Evolutionary conservation across 164 flowering plant species (phyloP).

Genomic region (Amborella trichopoda): DNA sequence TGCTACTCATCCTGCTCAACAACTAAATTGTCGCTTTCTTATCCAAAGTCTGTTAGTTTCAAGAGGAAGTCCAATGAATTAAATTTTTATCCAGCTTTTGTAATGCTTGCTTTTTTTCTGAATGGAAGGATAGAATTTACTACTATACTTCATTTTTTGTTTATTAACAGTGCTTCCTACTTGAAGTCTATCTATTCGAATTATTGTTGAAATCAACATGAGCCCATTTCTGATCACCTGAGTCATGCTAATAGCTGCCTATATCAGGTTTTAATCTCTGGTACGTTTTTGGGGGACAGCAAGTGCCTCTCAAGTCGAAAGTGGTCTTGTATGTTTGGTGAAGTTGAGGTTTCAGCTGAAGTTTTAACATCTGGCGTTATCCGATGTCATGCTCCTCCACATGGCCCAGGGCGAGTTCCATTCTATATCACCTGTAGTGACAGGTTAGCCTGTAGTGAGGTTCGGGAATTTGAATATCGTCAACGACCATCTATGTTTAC

Average conservation of each 20-base stretch:
- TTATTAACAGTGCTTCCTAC: too few species aligned
- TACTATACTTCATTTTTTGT: neutral
- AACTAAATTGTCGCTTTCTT: too few species aligned
- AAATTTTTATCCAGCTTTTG: too few species aligned
- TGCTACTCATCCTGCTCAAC: too few species aligned
- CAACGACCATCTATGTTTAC: constrained; percentile 16
- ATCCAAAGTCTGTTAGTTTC: too few species aligned
- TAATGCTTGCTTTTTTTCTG: too few species aligned
- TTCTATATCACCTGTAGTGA: constrained; percentile 59
- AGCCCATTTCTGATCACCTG: too few species aligned
- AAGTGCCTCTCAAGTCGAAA: constrained; percentile 13
- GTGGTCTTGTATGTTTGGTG: constrained; percentile 90
- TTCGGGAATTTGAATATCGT: constrained; percentile 59
- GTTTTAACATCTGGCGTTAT: constrained; percentile 29
- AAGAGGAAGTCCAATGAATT: too few species aligned
- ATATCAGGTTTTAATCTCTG: constrained; percentile 50
- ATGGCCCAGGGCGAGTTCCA: constrained; percentile 53
- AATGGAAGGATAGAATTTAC: neutral
- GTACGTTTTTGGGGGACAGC: constrained; percentile 34
- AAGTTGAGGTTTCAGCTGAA: constrained; percentile 62
- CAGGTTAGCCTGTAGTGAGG: constrained; percentile 77
- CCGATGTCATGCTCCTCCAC: constrained; percentile 55
- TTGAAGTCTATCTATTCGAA: too few species aligned
- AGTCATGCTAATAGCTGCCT: constrained; percentile 3
- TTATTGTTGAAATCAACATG: too few species aligned